Evolutionary conservation across 495 filamentous ascomycete genomes (phyloP), one percentile per base, ranked within the genome.

Genomic region (Corynascus novoguineensis): DNA sequence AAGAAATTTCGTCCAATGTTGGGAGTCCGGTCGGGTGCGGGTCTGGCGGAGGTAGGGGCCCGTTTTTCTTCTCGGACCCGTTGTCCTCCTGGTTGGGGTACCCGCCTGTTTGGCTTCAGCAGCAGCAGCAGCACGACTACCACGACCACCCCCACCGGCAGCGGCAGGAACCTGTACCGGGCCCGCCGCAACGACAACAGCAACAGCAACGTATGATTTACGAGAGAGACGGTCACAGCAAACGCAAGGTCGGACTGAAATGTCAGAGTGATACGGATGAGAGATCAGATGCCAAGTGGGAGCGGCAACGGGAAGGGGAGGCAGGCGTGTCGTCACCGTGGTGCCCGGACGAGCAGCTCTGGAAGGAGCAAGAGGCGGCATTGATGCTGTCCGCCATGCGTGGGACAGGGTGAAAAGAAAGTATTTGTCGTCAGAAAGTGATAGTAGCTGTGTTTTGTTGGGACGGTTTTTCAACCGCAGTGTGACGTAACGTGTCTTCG

Each of bases 351-450:
- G 64, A 66, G 32, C 64, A 66, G 55, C 28, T 66, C 24, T 27
- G 57, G 41, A 44, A 60, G 46, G 63, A 65, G 53, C 63, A 63
- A 34, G 64, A 66, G 51, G 64, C 61, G 32, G 64, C 64, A 0
- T 41, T 64, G 61, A 60, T 60, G 57, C 14, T 65, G 24, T 63
- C 60, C 21, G 35, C 53, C 0, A 27, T 65, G 53, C 17, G 63
- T 0, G 52, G 59, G 40, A 53, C 12, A 22, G 25, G 37, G n/a
- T 17, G 29, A n/a, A n/a, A n/a, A n/a, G n/a, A n/a, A n/a, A n/a
- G n/a, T n/a, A n/a, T n/a, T n/a, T n/a, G n/a, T n/a, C n/a, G n/a
- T n/a, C n/a, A n/a, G n/a, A n/a, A n/a, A n/a, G n/a, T n/a, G n/a
- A n/a, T n/a, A n/a, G n/a, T n/a, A n/a, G n/a, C n/a, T n/a, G 32